Conservation (phyloP, 2,329 filamentous ascomycete species). For the Colletotrichum aenigma region DNA sequence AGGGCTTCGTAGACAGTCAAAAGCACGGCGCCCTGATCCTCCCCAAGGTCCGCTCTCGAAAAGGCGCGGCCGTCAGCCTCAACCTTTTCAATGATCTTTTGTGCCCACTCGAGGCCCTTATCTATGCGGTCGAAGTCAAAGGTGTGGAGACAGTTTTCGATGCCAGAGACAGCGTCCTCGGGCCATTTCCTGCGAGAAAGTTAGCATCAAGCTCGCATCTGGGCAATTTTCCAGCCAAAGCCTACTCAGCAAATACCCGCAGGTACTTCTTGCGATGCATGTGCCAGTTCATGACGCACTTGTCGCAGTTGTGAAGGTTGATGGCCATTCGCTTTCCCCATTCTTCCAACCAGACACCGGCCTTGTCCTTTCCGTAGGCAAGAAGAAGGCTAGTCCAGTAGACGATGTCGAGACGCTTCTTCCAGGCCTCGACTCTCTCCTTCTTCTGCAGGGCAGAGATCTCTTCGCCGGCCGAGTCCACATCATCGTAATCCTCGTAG, state of each 20-base stretch:
- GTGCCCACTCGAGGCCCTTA: constrained; percentile 61
- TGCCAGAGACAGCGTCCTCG: constrained; percentile 54
- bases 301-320: constrained; percentile 67
- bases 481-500: constrained; percentile 65
- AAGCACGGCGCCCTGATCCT: constrained; percentile 63
- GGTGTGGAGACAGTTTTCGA: constrained; percentile 61
- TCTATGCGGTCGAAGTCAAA: constrained; percentile 68
- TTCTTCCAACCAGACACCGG: constrained; percentile 62
- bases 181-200: constrained; percentile 42
- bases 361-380: constrained; percentile 66
- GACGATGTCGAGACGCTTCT: constrained; percentile 62
- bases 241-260: constrained; percentile 65
- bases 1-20: constrained; percentile 87
- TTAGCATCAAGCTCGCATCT: constrained; percentile 23
- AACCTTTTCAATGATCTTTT: constrained; percentile 57
- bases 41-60: constrained; percentile 50
- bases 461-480: constrained; percentile 35
- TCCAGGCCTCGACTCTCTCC: constrained; percentile 57
- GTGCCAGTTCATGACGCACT: constrained; percentile 78
- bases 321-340: constrained; percentile 63
- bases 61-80: constrained; percentile 51
- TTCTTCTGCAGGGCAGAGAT: constrained; percentile 56
- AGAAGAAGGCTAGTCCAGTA: constrained; percentile 73
- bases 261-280: constrained; percentile 68
- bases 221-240: neutral